Conservation (phyloP, 2,329 filamentous ascomycete species). For the Fusarium denticulatum region DNA sequence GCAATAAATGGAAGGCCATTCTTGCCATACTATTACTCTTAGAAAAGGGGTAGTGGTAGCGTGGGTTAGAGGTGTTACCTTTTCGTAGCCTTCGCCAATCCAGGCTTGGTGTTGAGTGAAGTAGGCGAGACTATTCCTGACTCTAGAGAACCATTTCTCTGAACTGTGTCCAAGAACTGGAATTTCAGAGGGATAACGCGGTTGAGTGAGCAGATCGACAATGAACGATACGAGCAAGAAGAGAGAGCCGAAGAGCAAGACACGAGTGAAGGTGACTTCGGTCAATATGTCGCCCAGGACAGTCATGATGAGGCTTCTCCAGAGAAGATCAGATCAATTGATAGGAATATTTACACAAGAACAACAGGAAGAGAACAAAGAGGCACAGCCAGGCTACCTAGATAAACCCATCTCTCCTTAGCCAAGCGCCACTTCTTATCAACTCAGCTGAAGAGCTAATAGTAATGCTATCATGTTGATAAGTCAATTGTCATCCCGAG, state of each 20-base stretch:
- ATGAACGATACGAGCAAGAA: constrained; percentile 53
- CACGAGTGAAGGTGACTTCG: constrained; percentile 45
- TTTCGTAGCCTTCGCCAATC: constrained; percentile 56
- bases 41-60: neutral
- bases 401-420: neutral
- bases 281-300: constrained; percentile 37
- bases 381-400: neutral
- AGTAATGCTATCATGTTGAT: neutral
- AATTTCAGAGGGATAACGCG: constrained; percentile 52
- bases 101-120: constrained; percentile 51
- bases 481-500: neutral
- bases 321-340: neutral
- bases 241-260: constrained; percentile 42
- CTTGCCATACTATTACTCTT: constrained; percentile 52
- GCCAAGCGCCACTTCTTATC: neutral
- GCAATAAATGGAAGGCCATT: constrained; percentile 54
- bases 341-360: neutral
- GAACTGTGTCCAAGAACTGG: constrained; percentile 53
- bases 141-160: constrained; percentile 46
- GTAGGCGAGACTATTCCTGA: constrained; percentile 54
- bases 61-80: constrained; percentile 40
- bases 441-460: neutral
- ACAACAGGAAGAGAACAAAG: neutral
- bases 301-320: constrained; percentile 11
- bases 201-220: constrained; percentile 52